Evolutionary conservation across 192 early-diverging fungal genomes (phyloP), one percentile per base, ranked within the genome.

Genomic region (Coemansia reversa): DNA sequence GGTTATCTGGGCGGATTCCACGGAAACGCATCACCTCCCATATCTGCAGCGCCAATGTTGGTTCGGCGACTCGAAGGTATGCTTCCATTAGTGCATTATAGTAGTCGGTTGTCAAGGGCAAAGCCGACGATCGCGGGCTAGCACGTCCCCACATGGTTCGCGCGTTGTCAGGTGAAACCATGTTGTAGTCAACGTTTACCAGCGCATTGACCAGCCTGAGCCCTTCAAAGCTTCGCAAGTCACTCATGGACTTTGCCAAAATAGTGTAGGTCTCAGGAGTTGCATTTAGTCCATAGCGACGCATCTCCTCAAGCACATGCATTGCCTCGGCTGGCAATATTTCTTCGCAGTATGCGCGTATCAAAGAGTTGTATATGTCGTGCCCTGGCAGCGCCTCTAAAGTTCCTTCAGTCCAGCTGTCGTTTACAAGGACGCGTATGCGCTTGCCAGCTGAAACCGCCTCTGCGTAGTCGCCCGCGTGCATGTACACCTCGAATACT

Each of bases 21-120:
- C 74, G 72, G 65, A 65, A 68, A n/a, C 74, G 58, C 79, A 81
- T 81, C 29, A 81, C 50, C 57, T 81, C 79, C 79, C 79, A 81
- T 35, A 66, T 55, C 51, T 81, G 79, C 51, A 81, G 60, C 8
- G 79, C 79, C 50, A 64, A 62, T 18, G 49, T 58, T n/a, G 79
- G 79, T 58, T 76, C 70, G 5, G 60, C 79, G 14, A 69, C 57
- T n/a, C 79, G 72, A 16, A 69, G 69, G 32, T 63, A 76, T 19
- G 79, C 79, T 63, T 81, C 79, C 42, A 81, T 76, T 54, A 76
- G 69, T 11, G 57, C 64, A 42, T 81, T 81, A 47, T 69, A 81
- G 50, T 70, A 81, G 24, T 66, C 66, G 20, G 66, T 69, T 3
- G 23, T 55, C 56, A 81, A 70, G 27, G 69, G 70, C 24, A 76